Evolutionary conservation across 2,329 filamentous ascomycete species (phyloP).

Genomic region (Colletotrichum abscissum): DNA sequence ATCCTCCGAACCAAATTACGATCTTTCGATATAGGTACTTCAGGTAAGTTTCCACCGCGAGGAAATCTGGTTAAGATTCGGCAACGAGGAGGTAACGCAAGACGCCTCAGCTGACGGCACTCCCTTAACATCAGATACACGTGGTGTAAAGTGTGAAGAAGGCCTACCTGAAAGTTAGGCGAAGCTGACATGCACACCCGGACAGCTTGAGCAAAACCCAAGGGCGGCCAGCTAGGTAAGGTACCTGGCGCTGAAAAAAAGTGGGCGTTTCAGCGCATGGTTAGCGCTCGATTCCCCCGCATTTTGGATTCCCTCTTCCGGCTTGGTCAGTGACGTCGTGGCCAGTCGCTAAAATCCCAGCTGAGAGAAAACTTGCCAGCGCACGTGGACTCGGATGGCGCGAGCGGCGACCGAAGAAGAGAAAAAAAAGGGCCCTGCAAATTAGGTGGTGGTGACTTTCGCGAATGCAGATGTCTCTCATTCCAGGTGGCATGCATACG

Average conservation of each 20-base stretch:
- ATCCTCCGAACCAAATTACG: too few species aligned
- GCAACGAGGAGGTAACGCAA: too few species aligned
- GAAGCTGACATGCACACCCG: background rate
- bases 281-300: slow-evolving; percentile 31
- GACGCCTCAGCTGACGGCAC: background rate
- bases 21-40: too few species aligned
- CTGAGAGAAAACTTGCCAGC: slow-evolving; percentile 22
- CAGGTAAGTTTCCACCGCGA: too few species aligned
- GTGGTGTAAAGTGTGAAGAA: background rate
- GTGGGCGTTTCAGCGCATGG: slow-evolving; percentile 22
- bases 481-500: background rate
- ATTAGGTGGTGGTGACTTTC: slow-evolving; percentile 4
- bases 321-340: slow-evolving; percentile 24
- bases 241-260: background rate
- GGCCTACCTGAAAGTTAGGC: background rate
- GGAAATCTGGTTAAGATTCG: too few species aligned
- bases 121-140: background rate
- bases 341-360: slow-evolving; percentile 17
- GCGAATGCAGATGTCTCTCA: slow-evolving; percentile 20
- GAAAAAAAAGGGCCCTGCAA: background rate
- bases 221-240: background rate
- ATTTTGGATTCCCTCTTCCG: slow-evolving; percentile 28
- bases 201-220: background rate
- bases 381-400: slow-evolving; percentile 31
- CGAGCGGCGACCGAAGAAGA: background rate